Base-by-base conservation (phyloP, 2,329 filamentous ascomycete species). In the Calonectria pseudoreteaudii region DNA sequence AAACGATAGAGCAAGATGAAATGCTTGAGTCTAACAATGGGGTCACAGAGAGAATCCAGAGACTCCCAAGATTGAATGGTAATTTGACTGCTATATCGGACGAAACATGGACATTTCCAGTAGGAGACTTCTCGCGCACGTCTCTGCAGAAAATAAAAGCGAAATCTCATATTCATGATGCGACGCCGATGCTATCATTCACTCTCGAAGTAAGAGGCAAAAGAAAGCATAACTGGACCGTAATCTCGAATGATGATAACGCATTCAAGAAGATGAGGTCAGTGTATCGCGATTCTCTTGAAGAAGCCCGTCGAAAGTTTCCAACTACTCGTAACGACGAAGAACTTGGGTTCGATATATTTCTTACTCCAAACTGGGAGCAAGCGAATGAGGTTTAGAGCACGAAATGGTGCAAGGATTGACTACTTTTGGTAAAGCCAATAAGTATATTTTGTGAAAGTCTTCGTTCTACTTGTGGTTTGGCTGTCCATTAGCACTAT, bases 61-160 rank as follows among this genome's bases (percentile, higher is more conserved):
- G 6, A 13, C 23, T 23, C 9, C 16, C 47, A 20, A 6, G 18
- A 5, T 16, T 74, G 0, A 72, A 64, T 20, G 71, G 71, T 18
- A 58, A 64, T 7, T 74, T 76, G 13, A 71, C 38, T 5, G 58
- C 77, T 20, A 53, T 72, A 68, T 20, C 13, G 0, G 4, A 68
- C 38, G 16, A 11, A 44, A 20, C 38, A 36, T 16, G 52, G 60
- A 16, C 53, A 50, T 20, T 53, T 65, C 4, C 31, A 34, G 58
- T 53, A 53, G 6, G 16, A 34, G 11, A 10, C 47, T 16, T 76
- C 76, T 64, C 72, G 64, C 23, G 9, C 5, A 71, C 70, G 64
- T 64, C 74, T 0, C 70, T 78, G 16, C 31, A 30, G 6, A 62
- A 74, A 4, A 66, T 78, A 3, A 56, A 77, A 2, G 36, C 41